Evolutionary conservation across 768 basidiomycete genomes (phyloP), one percentile per base, ranked within the genome.

Genomic region (Agaricus subrufescens): DNA sequence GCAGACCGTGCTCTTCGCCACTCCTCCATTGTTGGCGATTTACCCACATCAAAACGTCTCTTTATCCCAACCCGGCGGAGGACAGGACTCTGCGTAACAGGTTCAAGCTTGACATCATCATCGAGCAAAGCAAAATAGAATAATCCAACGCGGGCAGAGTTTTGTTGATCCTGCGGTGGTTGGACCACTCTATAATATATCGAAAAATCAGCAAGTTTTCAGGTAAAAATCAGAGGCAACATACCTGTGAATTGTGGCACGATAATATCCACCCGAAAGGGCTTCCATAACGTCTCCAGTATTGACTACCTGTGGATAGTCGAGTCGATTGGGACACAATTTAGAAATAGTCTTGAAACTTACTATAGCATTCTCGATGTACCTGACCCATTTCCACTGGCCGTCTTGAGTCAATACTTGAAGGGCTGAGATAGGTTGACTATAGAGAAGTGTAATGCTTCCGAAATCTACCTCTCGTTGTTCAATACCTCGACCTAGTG

Each of bases 251-350:
- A 84, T 78, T 1, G 84, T 85, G 9, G 76, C 79, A 31, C 73
- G 75, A 66, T 85, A 85, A 60, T 71, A 84, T 1, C 83, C 83
- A 1, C 84, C 83, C 1, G 81, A 82, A 23, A 86, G 71, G 62
- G 85, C 81, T 51, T 85, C 78, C 59, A 87, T 63, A 0, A 76
- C 75, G 57, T 85, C 84, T 3, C 84, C 84, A 0, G 80, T 73
- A 50, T 86, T 85, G 47, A 87, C 73, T 8, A 83, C 76, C 84
- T 84, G 40, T 12, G 10, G 31, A 31, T 19, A 19, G 19, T 19
- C 19, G 19, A 19, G 19, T 19, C 1, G 19, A 19, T 19, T 19
- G 19, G 19, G 19, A 19, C 19, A 19, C 19, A 19, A 19, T 19
- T 19, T 19, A 19, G 19, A 19, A 19, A 19, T 19, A 19, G 19